phyloP scores from a whole-genome alignment of 75 land plant species.

The Ceratopteris richardii region DNA sequence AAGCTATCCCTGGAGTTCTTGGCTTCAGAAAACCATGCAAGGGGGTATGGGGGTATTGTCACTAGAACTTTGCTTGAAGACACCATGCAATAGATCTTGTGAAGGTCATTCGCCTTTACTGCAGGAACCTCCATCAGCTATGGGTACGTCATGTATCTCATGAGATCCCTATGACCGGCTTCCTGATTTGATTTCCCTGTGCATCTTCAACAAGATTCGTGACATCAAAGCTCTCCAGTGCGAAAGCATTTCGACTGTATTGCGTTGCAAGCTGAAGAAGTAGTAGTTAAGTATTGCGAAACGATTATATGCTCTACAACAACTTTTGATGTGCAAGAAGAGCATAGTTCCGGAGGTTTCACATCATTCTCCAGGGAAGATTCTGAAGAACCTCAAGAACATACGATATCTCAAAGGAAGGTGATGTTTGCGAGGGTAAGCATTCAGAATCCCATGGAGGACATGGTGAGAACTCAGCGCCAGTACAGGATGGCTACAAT shows the following conservation, averaged over 20 bases:
- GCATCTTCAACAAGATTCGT: conserved; percentile 15
- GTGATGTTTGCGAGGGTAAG: too few species aligned
- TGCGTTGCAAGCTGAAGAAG: conserved; percentile 12
- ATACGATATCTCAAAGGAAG: conserved; percentile 36
- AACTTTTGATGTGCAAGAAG: conserved; percentile 36
- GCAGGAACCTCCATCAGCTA: too few species aligned
- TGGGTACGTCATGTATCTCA: too few species aligned
- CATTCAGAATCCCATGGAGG: too few species aligned
- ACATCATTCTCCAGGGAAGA: conserved; percentile 52
- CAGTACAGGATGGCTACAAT: too few species aligned
- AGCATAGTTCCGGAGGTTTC: conserved; percentile 35
- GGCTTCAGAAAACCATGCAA: too few species aligned
- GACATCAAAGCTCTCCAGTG: conserved; percentile 20
- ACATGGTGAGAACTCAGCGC: too few species aligned
- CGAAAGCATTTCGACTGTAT: conserved; percentile 17
- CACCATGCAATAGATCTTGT: too few species aligned
- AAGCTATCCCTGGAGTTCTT: too few species aligned
- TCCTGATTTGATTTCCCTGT: conserved; percentile 17
- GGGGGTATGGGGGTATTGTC: too few species aligned
- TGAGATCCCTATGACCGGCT: conserved; percentile 22
- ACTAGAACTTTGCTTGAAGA: too few species aligned
- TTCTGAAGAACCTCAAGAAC: conserved; percentile 40
- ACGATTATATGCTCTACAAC: conserved; percentile 38
- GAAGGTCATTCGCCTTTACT: too few species aligned
- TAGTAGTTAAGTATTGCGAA: conserved; percentile 31